Evolutionary conservation across 169 alveolate genomes (phyloP).

Genomic region (Babesia divergens): DNA sequence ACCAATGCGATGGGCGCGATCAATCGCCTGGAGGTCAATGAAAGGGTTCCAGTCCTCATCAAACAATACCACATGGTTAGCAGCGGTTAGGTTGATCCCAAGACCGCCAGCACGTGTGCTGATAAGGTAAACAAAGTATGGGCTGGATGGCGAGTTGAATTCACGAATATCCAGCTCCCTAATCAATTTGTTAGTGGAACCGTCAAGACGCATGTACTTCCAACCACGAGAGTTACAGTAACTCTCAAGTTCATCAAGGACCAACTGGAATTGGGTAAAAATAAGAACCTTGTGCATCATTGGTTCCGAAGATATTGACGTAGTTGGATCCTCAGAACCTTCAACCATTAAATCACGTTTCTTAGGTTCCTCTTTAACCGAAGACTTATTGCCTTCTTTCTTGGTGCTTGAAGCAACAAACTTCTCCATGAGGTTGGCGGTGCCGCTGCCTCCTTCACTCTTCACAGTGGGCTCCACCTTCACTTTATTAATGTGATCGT

Average conservation of each 20-base stretch:
- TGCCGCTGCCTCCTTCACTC: background rate
- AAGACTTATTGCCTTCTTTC: background rate
- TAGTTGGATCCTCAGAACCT: background rate
- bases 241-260: conserved; percentile 85
- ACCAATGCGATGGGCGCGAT: conserved; percentile 97
- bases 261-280: conserved; percentile 87
- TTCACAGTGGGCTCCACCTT: background rate
- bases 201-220: conserved; percentile 88
- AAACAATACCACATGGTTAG: conserved; percentile 97
- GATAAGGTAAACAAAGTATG: conserved; percentile 82
- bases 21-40: conserved; percentile 98
- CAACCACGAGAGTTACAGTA: conserved; percentile 87
- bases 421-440: too few relatives aligned
- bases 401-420: background rate
- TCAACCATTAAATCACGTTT: background rate
- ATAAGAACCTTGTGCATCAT: conserved; percentile 84
- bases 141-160: conserved; percentile 78
- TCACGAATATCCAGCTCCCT: conserved; percentile 88
- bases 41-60: conserved; percentile 99
- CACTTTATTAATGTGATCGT: background rate
- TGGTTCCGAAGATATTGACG: conserved; percentile 24
- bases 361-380: background rate
- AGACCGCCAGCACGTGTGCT: conserved; percentile 95
- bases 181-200: conserved; percentile 85
- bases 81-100: conserved; percentile 96